phyloP scores from a whole-genome alignment of 2,329 filamentous ascomycete genomes.

The Paradendryphiella salina region DNA sequence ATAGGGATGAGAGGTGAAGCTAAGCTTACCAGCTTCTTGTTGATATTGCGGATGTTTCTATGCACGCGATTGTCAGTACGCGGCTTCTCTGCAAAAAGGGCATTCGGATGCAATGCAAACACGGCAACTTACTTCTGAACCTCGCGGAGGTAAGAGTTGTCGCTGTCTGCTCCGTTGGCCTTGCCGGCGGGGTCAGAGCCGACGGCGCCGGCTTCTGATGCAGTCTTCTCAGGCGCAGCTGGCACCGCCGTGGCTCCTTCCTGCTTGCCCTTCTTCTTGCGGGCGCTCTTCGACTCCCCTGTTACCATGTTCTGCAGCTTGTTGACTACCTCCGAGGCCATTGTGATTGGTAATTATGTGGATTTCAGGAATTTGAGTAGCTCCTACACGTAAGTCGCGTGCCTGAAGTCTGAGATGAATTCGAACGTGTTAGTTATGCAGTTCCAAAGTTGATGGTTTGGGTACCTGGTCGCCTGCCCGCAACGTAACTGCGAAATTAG shows the following conservation, averaged over 20 bases:
- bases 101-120: conserved; percentile 5
- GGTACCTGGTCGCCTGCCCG: conserved; percentile 16
- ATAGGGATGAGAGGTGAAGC: conserved; percentile 1
- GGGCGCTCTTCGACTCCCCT: conserved; percentile 55
- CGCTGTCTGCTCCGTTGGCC: conserved; percentile 65
- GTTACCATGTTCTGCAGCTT: conserved; percentile 66
- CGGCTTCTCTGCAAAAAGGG: not conserved
- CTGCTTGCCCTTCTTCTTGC: conserved; percentile 58
- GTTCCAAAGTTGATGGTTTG: conserved; percentile 16
- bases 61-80: conserved; percentile 20
- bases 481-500: conserved; percentile 18
- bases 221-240: conserved; percentile 46
- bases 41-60: conserved; percentile 87
- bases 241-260: conserved; percentile 49
- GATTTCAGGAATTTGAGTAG: conserved; percentile 8
- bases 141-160: conserved; percentile 83
- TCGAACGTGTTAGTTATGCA: conserved; percentile 12
- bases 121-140: conserved; percentile 75
- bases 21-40: conserved; percentile 85
- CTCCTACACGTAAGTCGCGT: conserved; percentile 24
- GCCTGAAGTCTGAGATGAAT: conserved; percentile 8
- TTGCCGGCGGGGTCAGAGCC: conserved; percentile 42
- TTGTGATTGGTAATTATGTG: conserved; percentile 22
- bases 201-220: conserved; percentile 36
- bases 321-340: conserved; percentile 61